These are phyloP conservation scores for Backusella sp. DNA, from an alignment of 192 early-diverging fungal genomes.

Conservation along the genomic window DNA sequence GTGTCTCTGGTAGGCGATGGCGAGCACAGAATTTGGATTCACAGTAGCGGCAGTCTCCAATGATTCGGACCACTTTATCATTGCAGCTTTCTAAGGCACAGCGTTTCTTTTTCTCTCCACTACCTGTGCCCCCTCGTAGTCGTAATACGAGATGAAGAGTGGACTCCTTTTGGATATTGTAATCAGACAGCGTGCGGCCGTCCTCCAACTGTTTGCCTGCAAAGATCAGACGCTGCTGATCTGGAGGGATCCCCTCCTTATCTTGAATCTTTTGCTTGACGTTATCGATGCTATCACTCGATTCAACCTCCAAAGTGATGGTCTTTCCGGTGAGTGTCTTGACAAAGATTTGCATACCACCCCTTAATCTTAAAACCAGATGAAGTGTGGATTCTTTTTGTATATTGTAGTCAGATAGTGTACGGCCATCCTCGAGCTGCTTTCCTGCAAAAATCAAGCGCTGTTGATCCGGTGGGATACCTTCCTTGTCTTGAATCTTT, in stretches of 20 bases:
- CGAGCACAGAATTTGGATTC: slow-evolving; percentile 58
- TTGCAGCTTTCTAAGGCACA: slow-evolving; percentile 46
- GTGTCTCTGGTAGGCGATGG: slow-evolving; percentile 73
- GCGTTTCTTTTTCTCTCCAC: slow-evolving; percentile 13
- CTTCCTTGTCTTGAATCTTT: slow-evolving; percentile 99
- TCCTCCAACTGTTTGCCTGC: slow-evolving; percentile 99
- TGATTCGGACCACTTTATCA: slow-evolving; percentile 61
- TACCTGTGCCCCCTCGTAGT: slow-evolving; percentile 71
- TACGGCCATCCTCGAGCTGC: slow-evolving; percentile 99
- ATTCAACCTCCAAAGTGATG: slow-evolving; percentile 62
- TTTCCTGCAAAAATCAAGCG: slow-evolving; percentile 99
- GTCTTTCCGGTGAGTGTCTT: slow-evolving; percentile 67
- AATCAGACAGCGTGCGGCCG: slow-evolving; percentile 94
- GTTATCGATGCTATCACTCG: slow-evolving; percentile 53
- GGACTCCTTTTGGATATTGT: slow-evolving; percentile 99
- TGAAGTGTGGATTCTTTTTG: slow-evolving; percentile 99
- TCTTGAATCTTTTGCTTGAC: slow-evolving; percentile 63
- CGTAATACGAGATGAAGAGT: slow-evolving; percentile 95
- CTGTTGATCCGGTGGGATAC: slow-evolving; percentile 99
- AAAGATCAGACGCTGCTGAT: slow-evolving; percentile 99
- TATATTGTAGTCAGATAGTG: slow-evolving; percentile 99
- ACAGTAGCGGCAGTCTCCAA: slow-evolving; percentile 70
- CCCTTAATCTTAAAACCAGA: slow-evolving; percentile 94
- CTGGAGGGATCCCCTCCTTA: slow-evolving; percentile 86
- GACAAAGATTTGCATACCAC: slow-evolving; percentile 73